Conservation (phyloP, 108 stramenopile species). For the Cyclotella baltica region DNA sequence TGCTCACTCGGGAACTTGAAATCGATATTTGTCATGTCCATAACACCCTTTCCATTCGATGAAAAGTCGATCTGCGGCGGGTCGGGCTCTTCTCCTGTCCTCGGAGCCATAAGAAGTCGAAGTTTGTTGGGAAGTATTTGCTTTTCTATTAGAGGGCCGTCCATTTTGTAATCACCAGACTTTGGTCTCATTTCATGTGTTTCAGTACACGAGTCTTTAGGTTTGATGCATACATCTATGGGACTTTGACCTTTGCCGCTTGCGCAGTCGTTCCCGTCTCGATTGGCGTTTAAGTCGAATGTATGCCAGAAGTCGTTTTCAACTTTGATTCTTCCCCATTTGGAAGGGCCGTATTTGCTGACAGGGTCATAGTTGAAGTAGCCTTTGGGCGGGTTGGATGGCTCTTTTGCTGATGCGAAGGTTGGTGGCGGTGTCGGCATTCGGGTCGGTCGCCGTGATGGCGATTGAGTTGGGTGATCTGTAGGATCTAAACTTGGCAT, state of each 20-base stretch:
- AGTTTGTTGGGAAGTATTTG: slow-evolving; percentile 52
- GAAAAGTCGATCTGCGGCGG: slow-evolving; percentile 78
- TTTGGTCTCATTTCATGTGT: slow-evolving; percentile 48
- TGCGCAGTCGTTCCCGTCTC: slow-evolving; percentile 50
- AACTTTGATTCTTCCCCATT: slow-evolving; percentile 28
- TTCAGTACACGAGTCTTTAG: slow-evolving; percentile 31
- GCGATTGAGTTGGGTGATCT: slow-evolving; percentile 9
- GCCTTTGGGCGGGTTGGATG: slow-evolving; percentile 25
- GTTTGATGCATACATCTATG: slow-evolving; percentile 65
- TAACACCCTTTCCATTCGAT: slow-evolving; percentile 67
- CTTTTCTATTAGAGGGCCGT: slow-evolving; percentile 29
- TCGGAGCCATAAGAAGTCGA: slow-evolving; percentile 38
- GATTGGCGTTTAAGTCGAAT: slow-evolving; percentile 29
- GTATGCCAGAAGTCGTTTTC: slow-evolving; percentile 37
- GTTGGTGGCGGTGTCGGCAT: slow-evolving; percentile 24
- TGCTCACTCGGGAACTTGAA: slow-evolving; percentile 88
- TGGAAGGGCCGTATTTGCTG: slow-evolving; percentile 33
- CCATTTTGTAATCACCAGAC: slow-evolving; percentile 53
- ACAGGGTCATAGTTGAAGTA: slow-evolving; percentile 50
- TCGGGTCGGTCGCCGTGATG: neutral
- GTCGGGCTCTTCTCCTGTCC: slow-evolving; percentile 51
- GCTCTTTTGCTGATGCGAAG: slow-evolving; percentile 19
- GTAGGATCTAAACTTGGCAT: slow-evolving; percentile 12
- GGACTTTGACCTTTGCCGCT: slow-evolving; percentile 67
- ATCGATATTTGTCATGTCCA: slow-evolving; percentile 79